phyloP scores from a whole-genome alignment of 2,329 filamentous ascomycete genomes.

The Bretziella fagacearum region DNA sequence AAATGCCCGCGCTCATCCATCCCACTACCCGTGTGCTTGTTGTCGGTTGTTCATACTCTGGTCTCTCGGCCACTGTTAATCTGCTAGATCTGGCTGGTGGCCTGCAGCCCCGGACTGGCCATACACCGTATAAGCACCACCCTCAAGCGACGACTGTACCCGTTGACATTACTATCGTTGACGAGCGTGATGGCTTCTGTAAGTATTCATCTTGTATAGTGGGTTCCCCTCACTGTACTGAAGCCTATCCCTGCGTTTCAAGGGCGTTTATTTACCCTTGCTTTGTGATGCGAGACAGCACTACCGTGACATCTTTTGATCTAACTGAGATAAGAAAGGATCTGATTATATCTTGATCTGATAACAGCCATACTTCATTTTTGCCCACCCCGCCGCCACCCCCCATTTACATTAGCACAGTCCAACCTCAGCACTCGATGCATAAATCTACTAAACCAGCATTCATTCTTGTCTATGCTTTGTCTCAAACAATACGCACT shows the following conservation, averaged over 20 bases:
- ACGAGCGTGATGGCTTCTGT: slow-evolving; percentile 76
- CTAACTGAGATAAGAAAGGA: not conserved
- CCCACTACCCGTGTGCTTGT: slow-evolving; percentile 37
- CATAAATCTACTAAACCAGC: not conserved
- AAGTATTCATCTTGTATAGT: slow-evolving; percentile 21
- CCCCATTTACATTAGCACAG: too few species aligned
- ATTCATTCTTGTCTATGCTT: not conserved
- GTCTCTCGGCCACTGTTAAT: slow-evolving; percentile 48
- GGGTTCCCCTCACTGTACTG: not conserved
- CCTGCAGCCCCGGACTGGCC: slow-evolving; percentile 29
- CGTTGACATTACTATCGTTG: slow-evolving; percentile 55
- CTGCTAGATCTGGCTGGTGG: slow-evolving; percentile 49
- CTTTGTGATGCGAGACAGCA: not conserved
- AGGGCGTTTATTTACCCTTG: not conserved
- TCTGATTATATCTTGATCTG: not conserved
- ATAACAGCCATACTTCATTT: slow-evolving; percentile 7
- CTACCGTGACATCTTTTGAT: not conserved
- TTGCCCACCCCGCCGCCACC: not conserved
- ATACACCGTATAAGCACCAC: slow-evolving; percentile 24
- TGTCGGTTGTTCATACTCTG: slow-evolving; percentile 56
- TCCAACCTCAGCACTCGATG: too few species aligned
- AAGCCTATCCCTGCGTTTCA: not conserved
- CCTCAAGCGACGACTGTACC: slow-evolving; percentile 31
- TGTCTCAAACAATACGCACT: not conserved
- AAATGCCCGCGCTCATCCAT: slow-evolving; percentile 22